Evolutionary conservation across 2,329 filamentous ascomycete species (phyloP), one percentile per base, ranked within the genome.

Genomic region (Exophiala oligosperma): DNA sequence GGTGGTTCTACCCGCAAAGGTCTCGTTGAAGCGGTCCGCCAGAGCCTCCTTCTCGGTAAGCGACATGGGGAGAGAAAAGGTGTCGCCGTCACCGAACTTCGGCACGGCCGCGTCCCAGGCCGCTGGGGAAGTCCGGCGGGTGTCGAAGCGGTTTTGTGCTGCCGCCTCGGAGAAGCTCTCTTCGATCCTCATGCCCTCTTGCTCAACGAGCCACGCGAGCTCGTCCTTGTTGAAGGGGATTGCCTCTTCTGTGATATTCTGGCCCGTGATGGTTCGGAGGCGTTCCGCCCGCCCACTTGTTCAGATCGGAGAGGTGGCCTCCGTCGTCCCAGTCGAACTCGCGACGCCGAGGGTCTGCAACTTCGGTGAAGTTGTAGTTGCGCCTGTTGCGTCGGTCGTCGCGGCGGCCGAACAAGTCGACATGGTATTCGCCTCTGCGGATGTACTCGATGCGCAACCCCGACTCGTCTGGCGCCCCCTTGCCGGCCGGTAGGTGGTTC

Each of bases 221-320:
- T 63, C 61, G 77, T 62, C 74, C 75, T 52, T 60, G 50, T 56
- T 54, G 43, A 53, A 57, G 7, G 48, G 52, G 17, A 28, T 28
- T 17, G 38, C 23, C 3, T 51, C 29, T 3, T 35, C 29, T 14
- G 48, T 5, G 14, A 26, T 17, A 6, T 23, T 26, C 7, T 44
- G n/a, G 8, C 47, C 53, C 4, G 50, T 57, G 28, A 54, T 28
- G 7, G 37, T 28, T 9, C 23, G 23, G 47, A 51, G 47, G 2
- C 21, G 28, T 17, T 57, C 52, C 3, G 40, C 14, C 8, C 62
- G 40, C 54, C 17, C 52, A 64, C 14, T 29, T 38, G 46, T 59
- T 61, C 12, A 63, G 46, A 8, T 51, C 37, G 14, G n/a, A 24
- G 28, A 63, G 48, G 24, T 63, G 52, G 5, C 6, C n/a, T 5